phyloP scores from a whole-genome alignment of 2,329 filamentous ascomycete genomes.

The Coleophoma crateriformis region DNA sequence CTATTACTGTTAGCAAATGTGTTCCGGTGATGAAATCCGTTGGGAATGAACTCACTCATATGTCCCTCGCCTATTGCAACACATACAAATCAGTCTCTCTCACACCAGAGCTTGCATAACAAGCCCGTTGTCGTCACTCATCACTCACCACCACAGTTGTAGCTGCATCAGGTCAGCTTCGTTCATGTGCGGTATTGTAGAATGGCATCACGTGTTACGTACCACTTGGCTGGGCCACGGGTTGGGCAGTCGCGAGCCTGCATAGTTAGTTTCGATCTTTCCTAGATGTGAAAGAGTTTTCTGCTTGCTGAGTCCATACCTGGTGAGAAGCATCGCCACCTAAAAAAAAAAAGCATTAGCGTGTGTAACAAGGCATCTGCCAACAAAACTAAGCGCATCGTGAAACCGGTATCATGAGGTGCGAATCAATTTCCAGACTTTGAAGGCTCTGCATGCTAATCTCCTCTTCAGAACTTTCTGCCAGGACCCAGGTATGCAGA shows the following conservation, averaged over 20 bases:
- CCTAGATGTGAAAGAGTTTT: conserved; percentile 9
- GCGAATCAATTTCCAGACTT: too few species aligned
- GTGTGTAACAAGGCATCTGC: background rate
- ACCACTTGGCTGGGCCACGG: conserved; percentile 80
- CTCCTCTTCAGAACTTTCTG: too few species aligned
- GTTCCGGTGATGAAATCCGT: conserved; percentile 4
- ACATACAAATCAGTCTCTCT: conserved; percentile 24
- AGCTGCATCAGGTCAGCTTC: conserved; percentile 42
- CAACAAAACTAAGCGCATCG: too few species aligned
- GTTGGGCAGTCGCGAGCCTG: conserved; percentile 82
- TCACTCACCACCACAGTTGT: conserved; percentile 68
- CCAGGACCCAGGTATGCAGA: too few species aligned
- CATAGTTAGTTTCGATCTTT: conserved; percentile 10
- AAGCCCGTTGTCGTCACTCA: conserved; percentile 26
- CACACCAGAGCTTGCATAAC: conserved; percentile 6
- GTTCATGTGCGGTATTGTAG: background rate
- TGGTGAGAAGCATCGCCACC: conserved; percentile 71
- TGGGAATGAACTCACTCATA: conserved; percentile 57
- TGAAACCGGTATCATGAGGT: too few species aligned
- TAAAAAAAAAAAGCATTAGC: conserved; percentile 31
- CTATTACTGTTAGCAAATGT: conserved; percentile 32
- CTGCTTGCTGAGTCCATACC: conserved; percentile 41
- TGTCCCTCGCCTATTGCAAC: conserved; percentile 55
- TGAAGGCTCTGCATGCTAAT: too few species aligned
- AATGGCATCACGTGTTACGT: conserved; percentile 27